A percentile compares a stretch with the other conserved stretches of the same genome.
Evolutionary conservation across 768 basidiomycete species (phyloP).

Genomic region (Naganishia friedmannii): DNA sequence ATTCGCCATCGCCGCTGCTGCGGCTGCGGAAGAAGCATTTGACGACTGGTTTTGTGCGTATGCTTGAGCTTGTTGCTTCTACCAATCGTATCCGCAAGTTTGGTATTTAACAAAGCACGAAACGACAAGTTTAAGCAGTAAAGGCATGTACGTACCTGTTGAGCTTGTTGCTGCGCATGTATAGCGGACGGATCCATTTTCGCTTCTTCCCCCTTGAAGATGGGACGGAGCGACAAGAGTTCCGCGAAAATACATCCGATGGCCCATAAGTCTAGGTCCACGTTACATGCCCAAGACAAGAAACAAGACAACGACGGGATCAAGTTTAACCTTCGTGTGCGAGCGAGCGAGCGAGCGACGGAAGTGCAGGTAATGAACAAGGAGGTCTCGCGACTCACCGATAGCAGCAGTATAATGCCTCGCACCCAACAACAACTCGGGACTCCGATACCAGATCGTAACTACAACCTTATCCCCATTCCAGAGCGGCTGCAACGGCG

Average conservation of each 20-base stretch:
- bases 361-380: background rate
- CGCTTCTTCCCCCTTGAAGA: conserved; percentile 99
- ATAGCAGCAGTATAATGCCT: conserved; percentile 97
- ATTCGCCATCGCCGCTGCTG: conserved; percentile 1
- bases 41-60: background rate
- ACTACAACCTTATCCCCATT: conserved; percentile 97
- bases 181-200: conserved; percentile 65
- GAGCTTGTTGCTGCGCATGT: conserved; percentile 26
- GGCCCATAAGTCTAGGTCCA: conserved; percentile 76
- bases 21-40: background rate
- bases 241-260: conserved; percentile 98
- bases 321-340: too few relatives aligned
- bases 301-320: background rate
- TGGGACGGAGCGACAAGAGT: conserved; percentile 84
- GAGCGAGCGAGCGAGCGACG: too few relatives aligned
- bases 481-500: conserved; percentile 86
- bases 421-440: conserved; percentile 90
- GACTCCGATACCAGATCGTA: conserved; percentile 98
- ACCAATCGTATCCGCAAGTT: too few relatives aligned
- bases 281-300: background rate
- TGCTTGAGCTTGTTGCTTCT: conserved; percentile 15
- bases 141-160: background rate
- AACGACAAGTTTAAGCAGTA: background rate
- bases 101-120: too few relatives aligned
- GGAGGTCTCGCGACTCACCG: conserved; percentile 39